These are phyloP conservation scores for Pseudonitzschia multiseries DNA, from an alignment of 108 stramenopile species.

Conservation along the genomic window DNA sequence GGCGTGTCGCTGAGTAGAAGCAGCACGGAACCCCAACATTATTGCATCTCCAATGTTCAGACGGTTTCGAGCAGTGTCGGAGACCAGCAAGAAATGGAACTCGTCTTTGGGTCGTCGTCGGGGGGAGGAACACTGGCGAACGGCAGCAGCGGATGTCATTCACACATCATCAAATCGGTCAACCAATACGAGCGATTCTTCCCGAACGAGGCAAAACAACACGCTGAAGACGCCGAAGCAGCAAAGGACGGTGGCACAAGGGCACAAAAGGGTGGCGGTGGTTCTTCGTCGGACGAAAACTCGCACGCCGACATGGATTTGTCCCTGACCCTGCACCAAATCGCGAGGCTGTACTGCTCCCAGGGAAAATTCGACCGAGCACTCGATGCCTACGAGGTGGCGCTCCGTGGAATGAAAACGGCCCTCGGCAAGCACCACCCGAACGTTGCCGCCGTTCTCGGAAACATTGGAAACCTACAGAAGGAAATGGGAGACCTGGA, in stretches of 20 bases:
- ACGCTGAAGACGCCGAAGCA: not conserved
- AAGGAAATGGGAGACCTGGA: constrained; percentile 85
- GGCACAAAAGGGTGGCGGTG: no score
- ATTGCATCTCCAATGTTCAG: constrained; percentile 15
- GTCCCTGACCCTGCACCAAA: constrained; percentile 80
- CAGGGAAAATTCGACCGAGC: constrained; percentile 57
- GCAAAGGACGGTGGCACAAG: constrained; percentile 17
- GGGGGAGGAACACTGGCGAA: not conserved
- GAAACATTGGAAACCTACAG: constrained; percentile 84
- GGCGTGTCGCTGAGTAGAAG: not conserved
- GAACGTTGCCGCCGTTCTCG: constrained; percentile 79
- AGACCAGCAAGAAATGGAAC: constrained; percentile 62
- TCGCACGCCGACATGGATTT: constrained; percentile 65
- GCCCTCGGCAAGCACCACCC: constrained; percentile 68
- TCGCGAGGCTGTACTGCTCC: constrained; percentile 69
- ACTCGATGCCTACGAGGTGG: constrained; percentile 69
- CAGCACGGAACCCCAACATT: not conserved
- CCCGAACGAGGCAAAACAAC: constrained; percentile 20
- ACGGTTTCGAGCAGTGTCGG: constrained; percentile 2
- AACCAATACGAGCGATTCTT: constrained; percentile 66
- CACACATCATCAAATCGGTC: constrained; percentile 1
- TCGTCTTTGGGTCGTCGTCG: constrained; percentile 45
- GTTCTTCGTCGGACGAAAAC: constrained; percentile 33
- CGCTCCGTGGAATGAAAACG: constrained; percentile 81
- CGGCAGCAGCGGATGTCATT: constrained; percentile 11